Evolutionary conservation across 352 stramenopile genomes (phyloP), one percentile per base, ranked within the genome.

Genomic region (Phytopythium montanum): DNA sequence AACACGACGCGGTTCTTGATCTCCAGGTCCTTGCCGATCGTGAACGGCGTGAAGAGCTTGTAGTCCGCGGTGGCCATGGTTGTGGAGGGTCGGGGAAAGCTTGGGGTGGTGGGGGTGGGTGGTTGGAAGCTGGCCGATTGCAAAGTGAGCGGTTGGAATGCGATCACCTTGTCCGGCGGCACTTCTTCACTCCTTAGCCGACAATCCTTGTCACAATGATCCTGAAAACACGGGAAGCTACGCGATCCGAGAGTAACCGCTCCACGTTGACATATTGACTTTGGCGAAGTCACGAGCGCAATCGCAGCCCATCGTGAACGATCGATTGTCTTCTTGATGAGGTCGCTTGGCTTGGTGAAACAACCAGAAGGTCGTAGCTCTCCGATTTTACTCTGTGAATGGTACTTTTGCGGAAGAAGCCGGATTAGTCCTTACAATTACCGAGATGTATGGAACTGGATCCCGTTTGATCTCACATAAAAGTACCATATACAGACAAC

Each of bases 1-100:
- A 88, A 68, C 13, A 83, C 61, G 45, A 88, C 52, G 41, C 80
- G 69, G 61, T 90, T 87, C 59, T 75, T 72, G 58, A 88, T 62
- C 57, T 73, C 59, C n/a, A 72, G 57, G 25, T 71, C 61, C 18
- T 63, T 50, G 26, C 70, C 73, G 38, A 80, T 45, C 58, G 66
- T 70, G 14, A 82, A 54, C 2, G 68, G 65, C 42, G 71, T 68
- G 58, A 81, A 79, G 26, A 79, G 71, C 62, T 72, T 72, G 57
- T 69, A 68, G 48, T 65, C 64, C 18, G 55, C 59, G 28, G 56
- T 58, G 19, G 34, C 36, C 45, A 65, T 39, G 62, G 54, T 61
- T 50, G 65, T 41, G 25, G 65, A 54, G 59, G 61, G 62, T 34
- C n/a, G 19, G 13, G 62, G 26, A 12, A 12, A 7, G 48, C 26